phyloP scores from a whole-genome alignment of 805 yeast genomes.

The Cyberlindnera mississippiensis region DNA sequence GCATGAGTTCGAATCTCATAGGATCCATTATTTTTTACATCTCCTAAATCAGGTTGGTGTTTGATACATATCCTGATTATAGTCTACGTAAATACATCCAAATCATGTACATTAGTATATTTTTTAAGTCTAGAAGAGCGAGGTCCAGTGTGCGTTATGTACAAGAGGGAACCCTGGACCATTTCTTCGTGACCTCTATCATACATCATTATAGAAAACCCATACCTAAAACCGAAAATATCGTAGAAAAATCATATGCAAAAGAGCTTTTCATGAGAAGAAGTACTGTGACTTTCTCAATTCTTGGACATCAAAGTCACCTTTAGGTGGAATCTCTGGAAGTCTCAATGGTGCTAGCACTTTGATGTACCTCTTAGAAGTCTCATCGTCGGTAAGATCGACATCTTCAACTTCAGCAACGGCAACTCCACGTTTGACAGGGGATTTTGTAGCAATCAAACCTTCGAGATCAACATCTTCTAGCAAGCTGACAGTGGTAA shows the following conservation, averaged over 20 bases:
- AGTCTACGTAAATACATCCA: too few relatives aligned
- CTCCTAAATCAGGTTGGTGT: too few relatives aligned
- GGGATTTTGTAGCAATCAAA: constrained; percentile 9
- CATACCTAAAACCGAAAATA: not conserved
- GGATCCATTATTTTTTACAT: constrained; percentile 22
- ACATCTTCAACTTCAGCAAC: constrained; percentile 28
- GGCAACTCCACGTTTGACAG: constrained; percentile 5
- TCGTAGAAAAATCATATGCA: not conserved
- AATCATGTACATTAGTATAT: too few relatives aligned
- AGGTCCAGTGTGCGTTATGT: not conserved
- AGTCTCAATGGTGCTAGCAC: constrained; percentile 64
- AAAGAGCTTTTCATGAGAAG: constrained; percentile 37
- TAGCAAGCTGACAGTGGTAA: constrained; percentile 65
- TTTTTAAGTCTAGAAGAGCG: too few relatives aligned
- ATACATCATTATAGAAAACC: not conserved
- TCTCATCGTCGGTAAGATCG: constrained; percentile 14
- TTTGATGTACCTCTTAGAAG: constrained; percentile 15
- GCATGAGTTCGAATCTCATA: constrained; percentile 25
- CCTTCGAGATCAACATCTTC: constrained; percentile 19
- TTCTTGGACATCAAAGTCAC: constrained; percentile 74
- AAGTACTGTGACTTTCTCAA: constrained; percentile 77
- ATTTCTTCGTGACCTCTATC: not conserved
- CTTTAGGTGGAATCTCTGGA: constrained; percentile 74
- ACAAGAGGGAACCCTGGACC: not conserved
- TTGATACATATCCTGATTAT: too few relatives aligned